Conservation (phyloP, 768 basidiomycete species). For the Mycena capillaripes region DNA sequence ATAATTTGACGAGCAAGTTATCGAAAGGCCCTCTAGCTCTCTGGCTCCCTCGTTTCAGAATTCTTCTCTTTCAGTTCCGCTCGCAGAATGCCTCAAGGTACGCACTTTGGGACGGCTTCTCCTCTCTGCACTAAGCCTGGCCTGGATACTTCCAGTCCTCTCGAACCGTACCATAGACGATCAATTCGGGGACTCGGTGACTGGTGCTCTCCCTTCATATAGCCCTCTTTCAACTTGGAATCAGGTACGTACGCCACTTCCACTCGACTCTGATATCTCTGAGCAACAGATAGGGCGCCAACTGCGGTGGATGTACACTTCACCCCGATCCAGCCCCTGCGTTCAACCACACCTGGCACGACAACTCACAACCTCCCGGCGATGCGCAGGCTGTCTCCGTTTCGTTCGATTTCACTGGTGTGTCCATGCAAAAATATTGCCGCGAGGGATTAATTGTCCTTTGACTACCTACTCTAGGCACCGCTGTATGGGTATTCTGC, state of each 20-base stretch:
- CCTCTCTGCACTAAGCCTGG: neutral
- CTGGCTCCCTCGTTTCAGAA: neutral
- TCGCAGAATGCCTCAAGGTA: constrained; percentile 16
- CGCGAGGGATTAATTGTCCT: neutral
- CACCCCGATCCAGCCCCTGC: constrained; percentile 25
- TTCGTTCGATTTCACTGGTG: constrained; percentile 26
- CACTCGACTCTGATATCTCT: neutral
- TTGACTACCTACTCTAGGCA: constrained; percentile 22
- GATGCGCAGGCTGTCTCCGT: constrained; percentile 9
- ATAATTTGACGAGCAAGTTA: too few species aligned
- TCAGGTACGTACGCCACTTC: neutral
- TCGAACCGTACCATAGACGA: constrained; percentile 35
- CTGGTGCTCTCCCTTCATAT: constrained; percentile 26
- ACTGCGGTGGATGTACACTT: constrained; percentile 11
- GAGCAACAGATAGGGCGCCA: constrained; percentile 3
- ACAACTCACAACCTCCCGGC: constrained; percentile 25
- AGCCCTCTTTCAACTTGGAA: constrained; percentile 20
- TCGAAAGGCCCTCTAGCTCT: neutral
- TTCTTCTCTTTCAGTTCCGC: too few species aligned
- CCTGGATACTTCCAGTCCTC: neutral
- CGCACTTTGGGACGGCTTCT: neutral
- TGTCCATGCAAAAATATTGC: neutral
- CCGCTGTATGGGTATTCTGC: constrained; percentile 30
- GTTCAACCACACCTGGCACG: constrained; percentile 32
- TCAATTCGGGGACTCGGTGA: constrained; percentile 27